A percentile compares a stretch with the other conserved stretches of the same genome.
Evolutionary conservation across 306 rosid species (phyloP).

Genomic region (Malus sylvestris): DNA sequence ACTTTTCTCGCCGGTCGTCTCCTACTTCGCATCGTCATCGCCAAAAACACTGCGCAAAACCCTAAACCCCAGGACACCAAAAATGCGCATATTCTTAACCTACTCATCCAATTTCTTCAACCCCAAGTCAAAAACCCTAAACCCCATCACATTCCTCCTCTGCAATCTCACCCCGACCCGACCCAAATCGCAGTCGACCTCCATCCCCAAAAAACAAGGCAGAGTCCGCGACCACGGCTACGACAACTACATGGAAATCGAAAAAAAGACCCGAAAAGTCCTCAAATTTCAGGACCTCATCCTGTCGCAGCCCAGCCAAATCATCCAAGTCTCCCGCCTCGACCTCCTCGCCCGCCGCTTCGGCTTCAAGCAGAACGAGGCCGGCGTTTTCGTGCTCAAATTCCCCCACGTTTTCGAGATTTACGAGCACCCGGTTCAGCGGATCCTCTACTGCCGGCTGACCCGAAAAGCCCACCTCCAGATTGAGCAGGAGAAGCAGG

Average conservation of each 20-base stretch:
- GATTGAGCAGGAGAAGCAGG: constrained; percentile 56
- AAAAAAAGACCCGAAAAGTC: constrained; percentile 74
- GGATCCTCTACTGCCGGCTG: constrained; percentile 65
- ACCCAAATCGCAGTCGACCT: constrained; percentile 61
- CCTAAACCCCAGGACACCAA: constrained; percentile 1
- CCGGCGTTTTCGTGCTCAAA: constrained; percentile 64
- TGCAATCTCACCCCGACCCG: constrained; percentile 19
- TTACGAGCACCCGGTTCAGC: constrained; percentile 84
- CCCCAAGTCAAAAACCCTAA: constrained; percentile 9
- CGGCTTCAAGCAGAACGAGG: constrained; percentile 60
- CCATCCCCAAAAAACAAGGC: constrained; percentile 59
- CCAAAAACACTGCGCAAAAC: constrained; percentile 25
- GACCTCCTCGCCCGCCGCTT: constrained; percentile 65
- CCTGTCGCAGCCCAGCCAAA: constrained; percentile 46
- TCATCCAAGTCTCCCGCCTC: constrained; percentile 64
- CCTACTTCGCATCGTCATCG: neutral
- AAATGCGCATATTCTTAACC: constrained; percentile 31
- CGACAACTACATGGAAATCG: constrained; percentile 87
- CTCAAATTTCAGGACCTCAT: constrained; percentile 62
- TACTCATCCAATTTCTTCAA: constrained; percentile 23
- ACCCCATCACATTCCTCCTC: constrained; percentile 15
- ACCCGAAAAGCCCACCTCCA: constrained; percentile 71
- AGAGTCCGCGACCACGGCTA: constrained; percentile 82
- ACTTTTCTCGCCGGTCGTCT: neutral
- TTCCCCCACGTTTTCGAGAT: constrained; percentile 81